These are phyloP conservation scores for Eimeria sp. DNA, from an alignment of 169 alveolate genomes.

Conservation along the genomic window DNA sequence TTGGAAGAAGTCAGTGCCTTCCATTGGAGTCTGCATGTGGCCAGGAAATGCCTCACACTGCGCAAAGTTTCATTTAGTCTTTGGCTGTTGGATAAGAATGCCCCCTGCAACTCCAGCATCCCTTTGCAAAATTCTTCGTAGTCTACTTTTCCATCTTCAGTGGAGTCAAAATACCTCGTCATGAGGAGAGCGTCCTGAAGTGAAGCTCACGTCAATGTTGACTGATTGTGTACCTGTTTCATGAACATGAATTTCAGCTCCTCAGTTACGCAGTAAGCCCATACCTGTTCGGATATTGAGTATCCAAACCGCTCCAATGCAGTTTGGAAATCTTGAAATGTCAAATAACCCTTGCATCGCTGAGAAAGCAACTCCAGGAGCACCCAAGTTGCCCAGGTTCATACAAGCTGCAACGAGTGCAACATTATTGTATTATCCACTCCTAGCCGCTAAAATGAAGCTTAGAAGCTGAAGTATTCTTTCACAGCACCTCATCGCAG, in stretches of 20 bases:
- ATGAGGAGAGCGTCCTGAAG: constrained; percentile 50
- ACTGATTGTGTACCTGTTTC: neutral
- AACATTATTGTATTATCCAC: neutral
- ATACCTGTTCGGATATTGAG: constrained; percentile 60
- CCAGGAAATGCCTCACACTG: constrained; percentile 43
- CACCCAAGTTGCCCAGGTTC: neutral
- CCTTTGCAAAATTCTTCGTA: constrained; percentile 65
- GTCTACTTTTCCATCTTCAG: constrained; percentile 68
- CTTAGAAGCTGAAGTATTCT: neutral
- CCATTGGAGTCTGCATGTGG: neutral
- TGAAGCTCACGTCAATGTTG: neutral
- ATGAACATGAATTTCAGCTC: neutral
- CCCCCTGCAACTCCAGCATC: constrained; percentile 45
- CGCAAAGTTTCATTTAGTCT: constrained; percentile 11
- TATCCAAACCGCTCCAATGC: constrained; percentile 54
- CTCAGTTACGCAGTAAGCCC: neutral
- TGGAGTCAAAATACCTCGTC: constrained; percentile 46
- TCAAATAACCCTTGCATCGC: constrained; percentile 40
- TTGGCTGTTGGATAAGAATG: constrained; percentile 27
- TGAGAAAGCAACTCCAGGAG: neutral
- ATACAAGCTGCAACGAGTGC: neutral
- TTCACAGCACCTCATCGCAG: constrained; percentile 53
- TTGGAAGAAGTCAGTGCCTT: no score
- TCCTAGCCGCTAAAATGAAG: neutral
- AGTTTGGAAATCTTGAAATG: constrained; percentile 35